A percentile compares a stretch with the other conserved stretches of the same genome.
These are phyloP conservation scores for Arthrobotrys pseudoclavata DNA, from an alignment of 2,329 filamentous ascomycete genomes.

Conservation along the genomic window DNA sequence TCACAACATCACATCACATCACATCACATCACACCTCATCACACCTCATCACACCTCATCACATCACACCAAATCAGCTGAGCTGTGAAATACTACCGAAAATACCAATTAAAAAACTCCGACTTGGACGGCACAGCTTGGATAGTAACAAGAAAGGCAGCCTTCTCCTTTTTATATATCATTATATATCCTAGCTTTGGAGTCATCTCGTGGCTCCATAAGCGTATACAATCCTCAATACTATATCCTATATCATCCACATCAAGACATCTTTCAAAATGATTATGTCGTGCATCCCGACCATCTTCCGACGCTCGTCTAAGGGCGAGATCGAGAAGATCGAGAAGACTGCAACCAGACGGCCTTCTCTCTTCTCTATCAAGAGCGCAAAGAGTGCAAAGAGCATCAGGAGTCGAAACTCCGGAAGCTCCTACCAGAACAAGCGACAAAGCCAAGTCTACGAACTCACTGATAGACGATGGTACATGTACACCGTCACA, in stretches of 20 bases:
- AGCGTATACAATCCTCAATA: slow-evolving; percentile 9
- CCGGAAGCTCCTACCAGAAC: slow-evolving; percentile 52
- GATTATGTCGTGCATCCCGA: slow-evolving; percentile 57
- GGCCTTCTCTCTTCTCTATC: slow-evolving; percentile 57
- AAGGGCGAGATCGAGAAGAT: slow-evolving; percentile 36
- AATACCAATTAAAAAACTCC: slow-evolving; percentile 5
- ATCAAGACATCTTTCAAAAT: slow-evolving; percentile 45
- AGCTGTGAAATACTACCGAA: slow-evolving; percentile 20
- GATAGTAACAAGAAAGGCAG: background rate
- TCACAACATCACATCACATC: slow-evolving; percentile 20
- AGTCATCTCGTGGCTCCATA: slow-evolving; percentile 33
- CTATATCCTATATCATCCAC: slow-evolving; percentile 6
- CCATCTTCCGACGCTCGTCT: slow-evolving; percentile 54
- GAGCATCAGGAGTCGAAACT: slow-evolving; percentile 54
- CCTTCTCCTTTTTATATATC: slow-evolving; percentile 16
- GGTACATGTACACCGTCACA: slow-evolving; percentile 58
- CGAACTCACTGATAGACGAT: slow-evolving; percentile 59
- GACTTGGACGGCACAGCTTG: background rate
- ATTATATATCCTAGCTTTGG: slow-evolving; percentile 24
- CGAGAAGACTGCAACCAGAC: slow-evolving; percentile 48
- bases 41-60: slow-evolving; percentile 8
- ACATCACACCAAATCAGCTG: slow-evolving; percentile 24
- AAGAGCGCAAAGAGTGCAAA: slow-evolving; percentile 50
- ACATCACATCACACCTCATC: background rate
- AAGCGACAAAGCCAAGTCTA: slow-evolving; percentile 59